Base-by-base conservation (phyloP, 2,329 filamentous ascomycete species). In the Claviceps digitariae region DNA sequence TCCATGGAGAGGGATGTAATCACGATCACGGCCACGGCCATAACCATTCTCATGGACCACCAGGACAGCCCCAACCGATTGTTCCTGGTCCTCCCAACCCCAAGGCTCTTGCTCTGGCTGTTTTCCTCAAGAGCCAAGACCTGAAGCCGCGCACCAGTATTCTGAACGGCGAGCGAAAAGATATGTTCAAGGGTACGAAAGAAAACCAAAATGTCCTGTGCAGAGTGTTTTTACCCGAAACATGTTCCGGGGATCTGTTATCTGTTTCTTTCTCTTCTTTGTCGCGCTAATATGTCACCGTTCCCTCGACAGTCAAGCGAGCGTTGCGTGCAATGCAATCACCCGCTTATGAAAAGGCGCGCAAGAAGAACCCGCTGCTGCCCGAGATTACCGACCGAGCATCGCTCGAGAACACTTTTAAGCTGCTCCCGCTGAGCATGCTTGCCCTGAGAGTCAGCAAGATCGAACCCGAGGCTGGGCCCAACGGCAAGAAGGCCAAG, bases 111-210 rank as follows among this genome's bases (percentile, higher is more conserved):
- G 90, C 90, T 9, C 79, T 98, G 52, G 94, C 93, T 60, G 85
- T 88, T 64, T 98, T 95, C 71, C 73, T 98, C 55, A 83, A 83
- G 60, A 70, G 78, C 55, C 90, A 96, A 71, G 81, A 93, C 55
- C 73, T 98, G 59, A 98, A 98, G 78, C 78, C 81, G 20, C 79
- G 93, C 58, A 96, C 90, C 20, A 91, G 87, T 67, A 94, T 98
- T 58, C 79, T 97, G 59, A 90, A 96, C 60, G 93, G 93, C 63
- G 90, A 96, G 76, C 82, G 93, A 63, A 97, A 95, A 72, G 91
- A 98, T 60, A 94, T 98, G 87, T 97, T 98, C 71, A 86, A 85
- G 77, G 90, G 89, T 91, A 74, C 50, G 65, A 57, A 57, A 23
- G 31, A 13, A 29, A 6, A 27, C 4, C n/a, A n/a, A n/a, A n/a